phyloP scores from a whole-genome alignment of 1,139 yeast species.

The Blastobotrys buckinghamii region DNA sequence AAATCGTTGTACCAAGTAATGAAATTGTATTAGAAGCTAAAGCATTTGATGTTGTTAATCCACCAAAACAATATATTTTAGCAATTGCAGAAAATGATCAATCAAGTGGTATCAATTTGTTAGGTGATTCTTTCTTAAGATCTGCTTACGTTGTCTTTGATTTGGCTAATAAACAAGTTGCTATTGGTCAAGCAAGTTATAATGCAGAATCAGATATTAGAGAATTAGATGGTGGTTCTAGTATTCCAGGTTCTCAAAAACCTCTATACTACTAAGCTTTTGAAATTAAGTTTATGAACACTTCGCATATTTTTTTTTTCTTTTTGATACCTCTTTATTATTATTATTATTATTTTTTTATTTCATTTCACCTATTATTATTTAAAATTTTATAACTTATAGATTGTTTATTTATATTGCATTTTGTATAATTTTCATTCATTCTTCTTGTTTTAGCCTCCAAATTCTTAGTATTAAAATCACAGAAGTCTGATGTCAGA shows the following conservation, averaged over 20 bases:
- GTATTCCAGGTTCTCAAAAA: conserved; percentile 2
- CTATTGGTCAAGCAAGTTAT: conserved; percentile 55
- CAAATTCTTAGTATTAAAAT: no score
- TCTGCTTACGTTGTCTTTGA: conserved; percentile 75
- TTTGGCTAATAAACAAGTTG: conserved; percentile 54
- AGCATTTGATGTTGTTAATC: conserved; percentile 9
- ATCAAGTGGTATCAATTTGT: conserved; percentile 30
- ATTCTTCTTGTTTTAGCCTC: no score
- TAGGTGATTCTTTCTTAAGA: conserved; percentile 74
- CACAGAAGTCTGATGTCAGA: no score
- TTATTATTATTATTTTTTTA: no score
- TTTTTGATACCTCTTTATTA: no score
- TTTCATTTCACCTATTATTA: no score
- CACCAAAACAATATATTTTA: conserved; percentile 17
- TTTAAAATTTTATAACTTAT: no score
- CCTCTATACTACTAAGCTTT: no score
- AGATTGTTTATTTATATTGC: no score
- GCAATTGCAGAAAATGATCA: conserved; percentile 22
- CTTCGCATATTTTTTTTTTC: no score
- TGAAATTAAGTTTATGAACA: no score
- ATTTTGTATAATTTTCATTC: no score
- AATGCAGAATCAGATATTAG: conserved; percentile 19
- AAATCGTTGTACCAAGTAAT: conserved; percentile 38
- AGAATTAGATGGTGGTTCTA: conserved; percentile 11
- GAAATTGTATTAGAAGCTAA: conserved; percentile 28